Evolutionary conservation across 2,329 filamentous ascomycete species (phyloP).

Genomic region (Ampelomyces quisqualis): DNA sequence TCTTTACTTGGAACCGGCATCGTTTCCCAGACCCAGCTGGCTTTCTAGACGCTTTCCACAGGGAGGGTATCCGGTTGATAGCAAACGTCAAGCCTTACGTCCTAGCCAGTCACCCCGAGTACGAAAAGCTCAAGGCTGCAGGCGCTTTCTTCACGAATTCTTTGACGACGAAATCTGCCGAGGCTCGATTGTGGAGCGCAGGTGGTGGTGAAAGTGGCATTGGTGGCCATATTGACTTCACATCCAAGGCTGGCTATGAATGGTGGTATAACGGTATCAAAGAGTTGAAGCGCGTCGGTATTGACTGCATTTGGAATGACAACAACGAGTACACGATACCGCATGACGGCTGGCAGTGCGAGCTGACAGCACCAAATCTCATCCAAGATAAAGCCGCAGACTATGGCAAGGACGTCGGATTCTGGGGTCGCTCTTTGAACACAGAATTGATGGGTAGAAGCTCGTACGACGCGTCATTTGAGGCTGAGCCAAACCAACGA

Average conservation of each 20-base stretch:
- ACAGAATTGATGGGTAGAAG: conserved; percentile 71
- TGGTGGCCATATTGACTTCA: conserved; percentile 73
- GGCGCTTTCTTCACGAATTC: conserved; percentile 66
- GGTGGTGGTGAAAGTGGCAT: conserved; percentile 69
- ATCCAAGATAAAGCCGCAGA: conserved; percentile 35
- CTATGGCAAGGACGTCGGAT: conserved; percentile 56
- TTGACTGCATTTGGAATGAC: conserved; percentile 77
- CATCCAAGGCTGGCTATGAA: conserved; percentile 63
- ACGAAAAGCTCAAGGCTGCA: conserved; percentile 58
- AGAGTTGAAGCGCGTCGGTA: conserved; percentile 61
- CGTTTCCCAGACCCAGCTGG: conserved; percentile 68
- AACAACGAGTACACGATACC: conserved; percentile 74
- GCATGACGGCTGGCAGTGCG: conserved; percentile 65
- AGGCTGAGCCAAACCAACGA: conserved; percentile 58
- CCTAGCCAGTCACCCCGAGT: conserved; percentile 66
- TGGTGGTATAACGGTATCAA: conserved; percentile 73
- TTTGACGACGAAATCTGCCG: conserved; percentile 49
- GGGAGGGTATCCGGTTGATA: conserved; percentile 65
- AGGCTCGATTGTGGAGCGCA: conserved; percentile 69
- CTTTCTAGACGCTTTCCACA: conserved; percentile 63
- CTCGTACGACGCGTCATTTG: conserved; percentile 66
- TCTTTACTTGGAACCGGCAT: conserved; percentile 70
- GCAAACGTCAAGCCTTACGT: conserved; percentile 75
- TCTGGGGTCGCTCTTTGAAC: conserved; percentile 69
- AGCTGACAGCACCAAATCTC: conserved; percentile 50